phyloP scores from a whole-genome alignment of 176 grass and related monocot species.

The Bothriochloa decipiens region DNA sequence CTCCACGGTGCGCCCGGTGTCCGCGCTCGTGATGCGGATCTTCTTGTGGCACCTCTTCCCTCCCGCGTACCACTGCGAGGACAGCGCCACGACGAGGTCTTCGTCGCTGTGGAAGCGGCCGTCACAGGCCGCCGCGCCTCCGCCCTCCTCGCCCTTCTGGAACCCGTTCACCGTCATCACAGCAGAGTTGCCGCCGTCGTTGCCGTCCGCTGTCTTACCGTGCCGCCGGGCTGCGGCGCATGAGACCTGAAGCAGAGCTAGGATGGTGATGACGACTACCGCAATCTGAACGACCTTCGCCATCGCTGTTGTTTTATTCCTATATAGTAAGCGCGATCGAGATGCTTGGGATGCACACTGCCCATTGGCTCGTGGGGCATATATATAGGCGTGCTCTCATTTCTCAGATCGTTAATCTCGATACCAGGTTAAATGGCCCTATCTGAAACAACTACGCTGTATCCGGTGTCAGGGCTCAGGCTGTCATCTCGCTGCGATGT shows the following conservation, averaged over 20 bases:
- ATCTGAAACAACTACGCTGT: too few species aligned
- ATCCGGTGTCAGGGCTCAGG: not conserved
- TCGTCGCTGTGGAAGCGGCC: slow-evolving; percentile 43
- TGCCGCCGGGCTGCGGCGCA: not conserved
- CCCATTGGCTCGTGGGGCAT: not conserved
- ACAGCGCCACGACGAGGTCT: slow-evolving; percentile 55
- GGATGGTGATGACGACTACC: not conserved
- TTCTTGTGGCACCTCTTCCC: slow-evolving; percentile 32
- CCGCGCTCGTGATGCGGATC: slow-evolving; percentile 40
- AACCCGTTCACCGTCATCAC: slow-evolving; percentile 56
- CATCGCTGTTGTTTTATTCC: not conserved
- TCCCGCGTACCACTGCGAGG: slow-evolving; percentile 18
- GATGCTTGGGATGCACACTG: slow-evolving; percentile 10
- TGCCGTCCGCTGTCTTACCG: not conserved
- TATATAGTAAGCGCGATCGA: not conserved
- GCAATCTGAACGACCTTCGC: not conserved
- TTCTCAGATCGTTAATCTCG: not conserved
- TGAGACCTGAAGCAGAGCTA: slow-evolving; percentile 1
- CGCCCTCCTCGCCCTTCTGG: slow-evolving; percentile 21
- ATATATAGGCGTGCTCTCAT: not conserved
- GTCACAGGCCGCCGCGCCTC: slow-evolving; percentile 42
- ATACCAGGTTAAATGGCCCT: not conserved
- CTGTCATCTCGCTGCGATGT: not conserved
- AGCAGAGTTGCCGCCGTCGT: slow-evolving; percentile 5
- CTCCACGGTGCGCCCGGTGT: slow-evolving; percentile 33